Evolutionary conservation across 306 rosid species (phyloP), one percentile per base, ranked within the genome.

Genomic region (Albizia julibrissin): DNA sequence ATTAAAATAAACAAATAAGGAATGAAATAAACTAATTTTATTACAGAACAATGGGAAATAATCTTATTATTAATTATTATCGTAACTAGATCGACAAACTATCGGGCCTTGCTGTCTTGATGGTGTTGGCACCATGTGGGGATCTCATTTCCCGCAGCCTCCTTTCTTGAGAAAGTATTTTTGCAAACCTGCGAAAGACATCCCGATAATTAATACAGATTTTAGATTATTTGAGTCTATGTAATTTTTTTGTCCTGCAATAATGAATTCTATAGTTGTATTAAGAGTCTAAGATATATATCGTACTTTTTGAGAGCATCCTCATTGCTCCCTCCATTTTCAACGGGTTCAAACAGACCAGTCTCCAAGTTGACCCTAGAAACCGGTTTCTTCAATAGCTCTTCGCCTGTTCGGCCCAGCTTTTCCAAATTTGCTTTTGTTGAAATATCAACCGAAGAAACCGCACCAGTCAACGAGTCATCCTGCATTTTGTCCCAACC

Each of bases 121-220:
- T 44, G 21, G 83, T 61, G 66, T 22, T 58, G 64, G 64, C 29
- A 5, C 19, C 11, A 56, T 82, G 92, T 19, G 95, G 90, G 0
- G 95, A 91, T 85, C 67, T 89, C 62, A 81, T 84, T 21, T 87
- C 86, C 24, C 95, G 91, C 15, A 80, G 82, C 39, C 81, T 81
- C 73, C 87, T 91, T 79, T 93, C 97, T 64, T 88, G 87, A 3
- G 94, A 89, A 21, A 93, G 88, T 15, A 84, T 56, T 81, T 83
- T 84, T 29, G 97, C 94, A 73, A 89, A 83, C 87, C 93, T 91
- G 81, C 62, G 64, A 9, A 8, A 52, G 37, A n/a, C 29, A 26
- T 65, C 24, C 24, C 26, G 2, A 6, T n/a, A 0, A 59, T 52
- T 42, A 11, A 79, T 58, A 58, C 29, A n/a, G 6, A 58, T 24